Evolutionary conservation across 805 yeast species (phyloP), one percentile per base, ranked within the genome.

Genomic region (Isabelozyma heimii): DNA sequence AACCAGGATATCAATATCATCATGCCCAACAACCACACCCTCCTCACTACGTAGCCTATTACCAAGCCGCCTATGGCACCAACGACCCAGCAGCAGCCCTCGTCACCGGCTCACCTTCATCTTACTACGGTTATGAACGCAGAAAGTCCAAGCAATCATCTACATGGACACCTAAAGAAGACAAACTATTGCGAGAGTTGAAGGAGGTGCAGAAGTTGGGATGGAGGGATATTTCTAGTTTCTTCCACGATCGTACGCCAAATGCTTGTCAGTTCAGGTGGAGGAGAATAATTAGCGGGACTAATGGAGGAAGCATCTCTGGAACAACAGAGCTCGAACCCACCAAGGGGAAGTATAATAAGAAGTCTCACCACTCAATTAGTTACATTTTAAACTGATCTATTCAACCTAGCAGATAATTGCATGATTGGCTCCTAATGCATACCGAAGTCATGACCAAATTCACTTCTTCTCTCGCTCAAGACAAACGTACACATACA

Each of bases 181-280:
- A 88, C 59, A 69, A 82, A 47, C 61, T 87, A 26, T 68, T 88
- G 45, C 77, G 94, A 46, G 88, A 85, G 58, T 75, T 89, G 60
- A 89, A 89, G 66, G 96, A 89, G 63, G 83, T 83, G 52, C 88
- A 84, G 63, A 87, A 87, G 62, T 75, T 89, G 56, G 96, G 96
- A 1, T 89, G 96, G 96, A 83, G 89, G 65, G 96, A 89, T 55
- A 89, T 89, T 45, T 85, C 94, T 1, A 77, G 84, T 33, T 87
- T 86, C 60, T 89, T 89, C 65, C 77, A 82, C 40, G 85, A 85
- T 63, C 73, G 96, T 61, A 89, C 96, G 2, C 91, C 95, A 37
- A 89, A 88, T 62, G 95, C 95, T 2, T 88, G 96, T 59, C 95
- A 88, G 68, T 88, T 88, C 62, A 80, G 96, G 57, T 89, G 96